Percentiles rank a stretch among this genome's conserved stretches.
phyloP scores from a whole-genome alignment of 1,139 yeast genomes.

The Protomyces lactucae-debilis region DNA sequence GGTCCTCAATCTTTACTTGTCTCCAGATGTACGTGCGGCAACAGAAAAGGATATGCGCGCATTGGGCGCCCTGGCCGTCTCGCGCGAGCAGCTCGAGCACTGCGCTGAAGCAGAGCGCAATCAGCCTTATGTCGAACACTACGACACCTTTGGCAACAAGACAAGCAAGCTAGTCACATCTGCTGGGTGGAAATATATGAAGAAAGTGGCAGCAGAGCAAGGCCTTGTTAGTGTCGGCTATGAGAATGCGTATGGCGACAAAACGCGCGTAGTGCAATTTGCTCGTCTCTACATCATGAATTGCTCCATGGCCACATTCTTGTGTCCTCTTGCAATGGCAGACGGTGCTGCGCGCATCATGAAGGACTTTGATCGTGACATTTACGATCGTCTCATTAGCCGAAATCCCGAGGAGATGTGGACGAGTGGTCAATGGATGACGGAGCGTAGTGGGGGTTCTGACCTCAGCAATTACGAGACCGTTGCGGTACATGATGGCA shows the following conservation, averaged over 20 bases:
- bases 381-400: constrained; percentile 34
- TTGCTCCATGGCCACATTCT: constrained; percentile 38
- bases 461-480: constrained; percentile 39
- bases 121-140: constrained; percentile 36
- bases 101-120: constrained; percentile 38
- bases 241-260: constrained; percentile 35
- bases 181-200: constrained; percentile 38
- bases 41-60: constrained; percentile 30
- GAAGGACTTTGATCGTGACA: constrained; percentile 34
- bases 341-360: constrained; percentile 40
- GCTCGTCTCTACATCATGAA: constrained; percentile 36
- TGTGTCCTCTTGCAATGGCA: constrained; percentile 40
- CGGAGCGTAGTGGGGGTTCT: constrained; percentile 40
- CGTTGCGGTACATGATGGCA: constrained; percentile 31
- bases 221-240: constrained; percentile 38
- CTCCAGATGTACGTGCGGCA: not conserved
- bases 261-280: constrained; percentile 36
- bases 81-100: constrained; percentile 36
- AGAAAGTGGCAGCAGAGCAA: constrained; percentile 34
- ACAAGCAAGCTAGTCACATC: constrained; percentile 36
- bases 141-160: constrained; percentile 37
- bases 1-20: not conserved
- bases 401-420: constrained; percentile 36
- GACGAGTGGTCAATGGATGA: constrained; percentile 42
- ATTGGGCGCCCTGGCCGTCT: constrained; percentile 36